phyloP scores from a whole-genome alignment of 768 basidiomycete genomes.

The Agaricus blazei region DNA sequence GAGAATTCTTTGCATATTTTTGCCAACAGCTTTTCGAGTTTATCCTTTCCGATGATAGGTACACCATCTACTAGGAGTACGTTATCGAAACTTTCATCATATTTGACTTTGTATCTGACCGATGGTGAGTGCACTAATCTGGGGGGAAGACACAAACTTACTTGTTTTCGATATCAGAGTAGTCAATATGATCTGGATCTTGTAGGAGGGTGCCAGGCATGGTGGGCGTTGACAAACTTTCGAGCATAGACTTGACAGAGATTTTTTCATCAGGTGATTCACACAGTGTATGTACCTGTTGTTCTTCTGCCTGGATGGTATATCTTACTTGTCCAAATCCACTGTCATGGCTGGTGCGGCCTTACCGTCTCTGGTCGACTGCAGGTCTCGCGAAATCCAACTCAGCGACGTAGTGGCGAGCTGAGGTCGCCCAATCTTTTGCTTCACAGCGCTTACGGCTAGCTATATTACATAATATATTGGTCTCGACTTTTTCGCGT shows the following conservation, averaged over 20 bases:
- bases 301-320: not conserved
- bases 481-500: not conserved
- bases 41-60: slow-evolving; percentile 83
- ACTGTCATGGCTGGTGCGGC: no score
- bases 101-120: slow-evolving; percentile 76
- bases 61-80: slow-evolving; percentile 90
- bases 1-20: slow-evolving; percentile 83
- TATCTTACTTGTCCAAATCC: no score
- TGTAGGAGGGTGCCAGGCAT: slow-evolving; percentile 40
- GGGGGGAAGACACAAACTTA: slow-evolving; percentile 25
- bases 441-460: no score
- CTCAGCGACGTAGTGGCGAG: no score
- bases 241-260: not conserved
- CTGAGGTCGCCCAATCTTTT: no score
- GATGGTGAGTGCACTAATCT: not conserved
- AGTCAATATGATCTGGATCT: slow-evolving; percentile 72
- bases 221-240: slow-evolving; percentile 19
- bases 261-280: slow-evolving; percentile 2
- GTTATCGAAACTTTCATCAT: slow-evolving; percentile 86
- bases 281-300: slow-evolving; percentile 16
- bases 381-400: no score
- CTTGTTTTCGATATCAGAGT: slow-evolving; percentile 86
- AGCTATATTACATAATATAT: not conserved
- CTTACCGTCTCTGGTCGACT: no score
- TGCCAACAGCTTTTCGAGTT: slow-evolving; percentile 74